A percentile compares a stretch with the other conserved stretches of the same genome.
Conservation (phyloP, 2,329 filamentous ascomycete species). For the Beauveria caledonica region DNA sequence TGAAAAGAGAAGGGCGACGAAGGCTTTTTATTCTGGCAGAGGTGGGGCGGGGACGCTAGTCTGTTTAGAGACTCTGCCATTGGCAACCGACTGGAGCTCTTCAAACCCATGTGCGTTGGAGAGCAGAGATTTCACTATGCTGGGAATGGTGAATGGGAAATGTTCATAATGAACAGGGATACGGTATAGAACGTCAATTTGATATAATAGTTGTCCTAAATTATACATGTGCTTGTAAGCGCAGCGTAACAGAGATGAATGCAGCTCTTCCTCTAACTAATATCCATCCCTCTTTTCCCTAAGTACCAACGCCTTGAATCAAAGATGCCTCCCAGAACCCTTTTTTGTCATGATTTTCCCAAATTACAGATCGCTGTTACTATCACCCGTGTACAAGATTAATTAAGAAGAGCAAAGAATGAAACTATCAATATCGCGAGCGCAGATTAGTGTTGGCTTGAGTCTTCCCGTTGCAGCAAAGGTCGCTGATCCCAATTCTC, state of each 20-base stretch:
- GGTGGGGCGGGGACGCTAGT: slow-evolving; percentile 8
- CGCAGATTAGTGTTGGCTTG: slow-evolving; percentile 3
- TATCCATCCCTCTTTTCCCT: neutral
- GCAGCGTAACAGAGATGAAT: neutral
- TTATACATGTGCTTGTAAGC: neutral
- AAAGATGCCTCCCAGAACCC: neutral
- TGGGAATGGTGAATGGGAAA: neutral
- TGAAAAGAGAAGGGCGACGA: slow-evolving; percentile 5
- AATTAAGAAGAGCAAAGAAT: neutral
- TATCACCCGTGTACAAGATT: neutral
- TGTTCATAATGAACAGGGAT: neutral
- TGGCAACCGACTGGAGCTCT: slow-evolving; percentile 1
- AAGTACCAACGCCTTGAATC: slow-evolving; percentile 1
- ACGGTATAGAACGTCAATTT: neutral
- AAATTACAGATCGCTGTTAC: neutral
- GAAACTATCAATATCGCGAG: neutral
- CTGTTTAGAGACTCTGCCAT: slow-evolving; percentile 7
- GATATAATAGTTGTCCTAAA: neutral
- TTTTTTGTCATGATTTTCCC: slow-evolving; percentile 9
- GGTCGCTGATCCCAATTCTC: slow-evolving; percentile 35
- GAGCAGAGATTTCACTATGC: neutral
- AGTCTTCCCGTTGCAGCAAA: slow-evolving; percentile 24
- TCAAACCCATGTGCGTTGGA: neutral
- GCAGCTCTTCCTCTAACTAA: neutral
- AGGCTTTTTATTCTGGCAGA: slow-evolving; percentile 6